These are phyloP conservation scores for Blastocystis sp. DNA, from an alignment of 352 stramenopile species.

Conservation along the genomic window DNA sequence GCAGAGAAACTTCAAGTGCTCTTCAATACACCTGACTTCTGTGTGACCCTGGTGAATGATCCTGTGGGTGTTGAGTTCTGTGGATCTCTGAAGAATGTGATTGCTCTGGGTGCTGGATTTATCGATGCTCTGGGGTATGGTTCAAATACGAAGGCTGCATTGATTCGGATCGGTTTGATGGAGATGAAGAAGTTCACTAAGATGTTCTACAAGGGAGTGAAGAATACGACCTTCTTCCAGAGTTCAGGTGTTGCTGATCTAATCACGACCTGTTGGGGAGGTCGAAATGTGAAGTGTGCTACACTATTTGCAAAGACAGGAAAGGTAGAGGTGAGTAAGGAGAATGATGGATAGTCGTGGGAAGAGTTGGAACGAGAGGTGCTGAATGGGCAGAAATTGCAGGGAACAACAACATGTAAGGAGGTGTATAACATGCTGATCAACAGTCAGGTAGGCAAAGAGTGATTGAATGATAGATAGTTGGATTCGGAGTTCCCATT, in stretches of 20 bases:
- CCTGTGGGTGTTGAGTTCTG: constrained; percentile 86
- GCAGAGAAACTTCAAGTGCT: constrained; percentile 65
- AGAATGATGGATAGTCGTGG: constrained; percentile 67
- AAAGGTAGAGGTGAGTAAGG: constrained; percentile 25
- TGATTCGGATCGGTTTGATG: constrained; percentile 83
- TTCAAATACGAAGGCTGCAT: constrained; percentile 92
- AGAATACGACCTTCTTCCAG: constrained; percentile 86
- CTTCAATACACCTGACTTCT: constrained; percentile 79
- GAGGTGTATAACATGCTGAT: constrained; percentile 85
- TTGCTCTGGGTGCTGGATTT: constrained; percentile 89
- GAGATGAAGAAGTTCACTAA: constrained; percentile 88
- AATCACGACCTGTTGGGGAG: constrained; percentile 94
- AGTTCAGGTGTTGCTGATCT: constrained; percentile 90
- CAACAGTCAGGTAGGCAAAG: constrained; percentile 71
- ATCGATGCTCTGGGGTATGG: constrained; percentile 85
- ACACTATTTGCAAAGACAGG: constrained; percentile 78
- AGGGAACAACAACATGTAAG: constrained; percentile 84
- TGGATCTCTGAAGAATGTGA: constrained; percentile 91
- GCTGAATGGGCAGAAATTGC: constrained; percentile 91
- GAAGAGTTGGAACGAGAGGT: constrained; percentile 84
- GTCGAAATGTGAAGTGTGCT: constrained; percentile 88
- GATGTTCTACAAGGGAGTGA: constrained; percentile 84
- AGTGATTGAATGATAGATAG: constrained; percentile 3
- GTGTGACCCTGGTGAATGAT: constrained; percentile 83
- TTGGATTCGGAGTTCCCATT: constrained; percentile 76